A percentile compares a stretch with the other conserved stretches of the same genome.
Evolutionary conservation across 1,284 basidiomycete genomes (phyloP).

Genomic region (Puccinia hordei): DNA sequence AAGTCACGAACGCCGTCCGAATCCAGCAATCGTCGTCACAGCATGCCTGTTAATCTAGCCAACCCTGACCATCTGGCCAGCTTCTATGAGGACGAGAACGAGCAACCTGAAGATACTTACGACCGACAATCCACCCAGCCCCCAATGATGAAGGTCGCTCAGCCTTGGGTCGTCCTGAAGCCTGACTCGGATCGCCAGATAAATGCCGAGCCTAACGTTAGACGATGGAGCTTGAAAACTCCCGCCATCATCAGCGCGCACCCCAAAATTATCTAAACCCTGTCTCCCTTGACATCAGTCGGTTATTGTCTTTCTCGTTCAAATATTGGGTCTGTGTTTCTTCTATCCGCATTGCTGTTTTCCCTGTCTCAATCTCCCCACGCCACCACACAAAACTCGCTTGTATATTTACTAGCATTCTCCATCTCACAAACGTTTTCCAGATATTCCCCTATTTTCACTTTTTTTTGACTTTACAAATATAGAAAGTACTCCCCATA

Average conservation of each 20-base stretch:
- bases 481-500: too few relatives aligned
- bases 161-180: slow-evolving; percentile 37
- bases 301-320: too few relatives aligned
- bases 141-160: not conserved
- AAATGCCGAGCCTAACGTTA: slow-evolving; percentile 34
- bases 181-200: slow-evolving; percentile 11
- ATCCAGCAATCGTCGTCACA: not conserved
- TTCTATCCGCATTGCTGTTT: too few relatives aligned
- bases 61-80: not conserved
- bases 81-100: slow-evolving; percentile 11
- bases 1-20: not conserved
- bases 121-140: not conserved
- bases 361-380: too few relatives aligned
- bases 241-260: slow-evolving; percentile 38
- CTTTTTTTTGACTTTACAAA: too few relatives aligned
- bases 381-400: too few relatives aligned
- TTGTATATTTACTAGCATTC: too few relatives aligned
- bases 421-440: too few relatives aligned
- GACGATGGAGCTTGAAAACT: slow-evolving; percentile 47
- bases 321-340: too few relatives aligned
- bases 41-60: slow-evolving; percentile 10
- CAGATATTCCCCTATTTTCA: too few relatives aligned
- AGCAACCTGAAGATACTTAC: not conserved
- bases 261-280: slow-evolving; percentile 25
- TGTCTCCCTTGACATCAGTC: too few relatives aligned